Conservation (phyloP, 1,139 yeast genomes). For the Hansenula anomala region DNA sequence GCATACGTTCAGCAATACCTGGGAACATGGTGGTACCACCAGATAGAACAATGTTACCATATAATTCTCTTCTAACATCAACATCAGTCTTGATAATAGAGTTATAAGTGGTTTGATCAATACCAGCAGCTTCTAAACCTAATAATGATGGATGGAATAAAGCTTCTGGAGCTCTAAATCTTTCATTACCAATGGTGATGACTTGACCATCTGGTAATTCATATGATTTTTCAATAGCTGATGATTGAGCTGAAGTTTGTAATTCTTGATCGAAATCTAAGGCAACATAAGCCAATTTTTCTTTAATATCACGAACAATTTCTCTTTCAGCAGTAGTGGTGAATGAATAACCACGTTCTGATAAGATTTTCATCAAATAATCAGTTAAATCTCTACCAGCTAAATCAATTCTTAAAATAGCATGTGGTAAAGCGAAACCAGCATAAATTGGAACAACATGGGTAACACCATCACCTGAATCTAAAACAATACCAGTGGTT, state of each 20-base stretch:
- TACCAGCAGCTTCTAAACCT: constrained; percentile 98
- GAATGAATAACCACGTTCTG: constrained; percentile 99
- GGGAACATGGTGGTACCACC: constrained; percentile 99
- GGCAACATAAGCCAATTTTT: constrained; percentile 97
- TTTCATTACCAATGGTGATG: constrained; percentile 98
- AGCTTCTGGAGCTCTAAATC: constrained; percentile 99
- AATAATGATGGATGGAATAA: constrained; percentile 97
- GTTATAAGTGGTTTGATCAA: constrained; percentile 99
- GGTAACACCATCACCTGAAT: constrained; percentile 99
- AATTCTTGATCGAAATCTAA: constrained; percentile 96
- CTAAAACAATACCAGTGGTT: constrained; percentile 99
- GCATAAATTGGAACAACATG: constrained; percentile 99
- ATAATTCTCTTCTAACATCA: constrained; percentile 98
- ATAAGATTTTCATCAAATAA: constrained; percentile 95
- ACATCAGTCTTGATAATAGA: constrained; percentile 99
- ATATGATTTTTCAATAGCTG: constrained; percentile 97
- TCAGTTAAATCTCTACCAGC: constrained; percentile 99
- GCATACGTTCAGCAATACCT: constrained; percentile 99
- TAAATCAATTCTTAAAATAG: constrained; percentile 96
- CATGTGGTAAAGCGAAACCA: constrained; percentile 99
- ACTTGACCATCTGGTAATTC: constrained; percentile 99
- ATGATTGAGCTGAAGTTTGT: constrained; percentile 98
- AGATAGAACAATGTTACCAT: constrained; percentile 98
- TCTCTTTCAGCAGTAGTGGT: constrained; percentile 99
- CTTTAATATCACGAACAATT: constrained; percentile 99